These are phyloP conservation scores for Phylloporus sp. DNA, from an alignment of 1,284 basidiomycete genomes.

Conservation along the genomic window DNA sequence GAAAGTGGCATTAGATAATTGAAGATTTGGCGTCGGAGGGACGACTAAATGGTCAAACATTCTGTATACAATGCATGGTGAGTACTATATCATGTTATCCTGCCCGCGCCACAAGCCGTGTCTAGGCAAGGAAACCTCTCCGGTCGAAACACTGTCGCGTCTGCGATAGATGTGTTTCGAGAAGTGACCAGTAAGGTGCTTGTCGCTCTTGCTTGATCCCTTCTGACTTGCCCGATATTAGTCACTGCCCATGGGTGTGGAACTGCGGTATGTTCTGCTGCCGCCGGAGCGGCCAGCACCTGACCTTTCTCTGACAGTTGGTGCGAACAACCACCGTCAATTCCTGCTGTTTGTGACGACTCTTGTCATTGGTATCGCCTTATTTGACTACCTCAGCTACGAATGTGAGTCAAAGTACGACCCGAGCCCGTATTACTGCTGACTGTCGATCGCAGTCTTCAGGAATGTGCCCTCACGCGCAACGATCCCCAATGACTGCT, in stretches of 20 bases:
- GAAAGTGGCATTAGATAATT: constrained; percentile 60
- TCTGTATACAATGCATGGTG: constrained; percentile 94
- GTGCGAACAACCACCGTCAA: constrained; percentile 93
- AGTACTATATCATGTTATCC: constrained; percentile 19
- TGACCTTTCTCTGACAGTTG: constrained; percentile 57
- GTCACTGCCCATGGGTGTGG: constrained; percentile 99
- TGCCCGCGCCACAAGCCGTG: not conserved
- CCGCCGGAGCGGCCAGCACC: not conserved
- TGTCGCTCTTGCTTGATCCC: not conserved
- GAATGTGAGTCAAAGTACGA: constrained; percentile 60
- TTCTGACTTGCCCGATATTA: constrained; percentile 36
- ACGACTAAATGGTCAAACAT: constrained; percentile 91
- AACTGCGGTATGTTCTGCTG: constrained; percentile 80
- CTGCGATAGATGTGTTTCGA: constrained; percentile 88
- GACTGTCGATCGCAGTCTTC: constrained; percentile 47
- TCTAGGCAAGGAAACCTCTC: constrained; percentile 84
- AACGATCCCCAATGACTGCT: constrained; percentile 65
- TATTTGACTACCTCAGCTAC: constrained; percentile 85
- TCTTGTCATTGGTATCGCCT: constrained; percentile 79
- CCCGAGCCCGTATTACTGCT: constrained; percentile 7
- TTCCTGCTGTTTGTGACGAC: constrained; percentile 90
- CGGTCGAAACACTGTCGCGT: constrained; percentile 95
- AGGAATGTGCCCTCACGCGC: constrained; percentile 45
- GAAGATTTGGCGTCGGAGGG: constrained; percentile 90
- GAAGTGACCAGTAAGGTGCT: constrained; percentile 84